phyloP scores from a whole-genome alignment of 345 rosid genomes.

The Conringia planisiliqua region DNA sequence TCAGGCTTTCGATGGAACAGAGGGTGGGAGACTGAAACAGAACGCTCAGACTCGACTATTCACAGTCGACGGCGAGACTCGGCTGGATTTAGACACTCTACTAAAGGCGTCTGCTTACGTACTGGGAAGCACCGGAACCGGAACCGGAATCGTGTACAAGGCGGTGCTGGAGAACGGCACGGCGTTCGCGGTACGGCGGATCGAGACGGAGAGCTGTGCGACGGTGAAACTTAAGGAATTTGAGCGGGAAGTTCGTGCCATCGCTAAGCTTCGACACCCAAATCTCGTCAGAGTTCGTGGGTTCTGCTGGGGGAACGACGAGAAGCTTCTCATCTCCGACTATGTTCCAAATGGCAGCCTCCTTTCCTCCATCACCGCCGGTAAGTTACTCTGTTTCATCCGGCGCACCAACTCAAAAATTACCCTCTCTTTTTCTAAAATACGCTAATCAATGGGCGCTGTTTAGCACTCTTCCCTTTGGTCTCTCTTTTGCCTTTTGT shows the following conservation, averaged over 20 bases:
- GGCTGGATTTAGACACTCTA: constrained; percentile 67
- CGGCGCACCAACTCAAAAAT: background rate
- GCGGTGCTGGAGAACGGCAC: constrained; percentile 72
- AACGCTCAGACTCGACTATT: constrained; percentile 47
- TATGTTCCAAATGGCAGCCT: constrained; percentile 76
- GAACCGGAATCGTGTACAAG: constrained; percentile 72
- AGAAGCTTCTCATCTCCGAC: constrained; percentile 84
- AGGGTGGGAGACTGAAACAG: constrained; percentile 18
- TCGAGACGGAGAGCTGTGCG: constrained; percentile 55
- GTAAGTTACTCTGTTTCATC: constrained; percentile 40
- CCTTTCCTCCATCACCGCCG: constrained; percentile 40
- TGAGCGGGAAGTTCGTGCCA: constrained; percentile 57
- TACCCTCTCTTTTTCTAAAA: background rate
- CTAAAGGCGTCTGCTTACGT: constrained; percentile 83
- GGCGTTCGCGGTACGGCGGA: constrained; percentile 78
- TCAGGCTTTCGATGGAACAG: constrained; percentile 5
- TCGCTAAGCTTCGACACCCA: constrained; percentile 70
- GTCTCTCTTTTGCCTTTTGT: background rate
- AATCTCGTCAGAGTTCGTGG: constrained; percentile 72
- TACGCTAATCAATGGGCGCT: background rate
- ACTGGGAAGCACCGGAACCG: constrained; percentile 58
- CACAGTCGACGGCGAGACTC: constrained; percentile 66
- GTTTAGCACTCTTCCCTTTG: background rate
- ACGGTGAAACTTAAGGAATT: constrained; percentile 57
- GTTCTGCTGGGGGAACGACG: constrained; percentile 80